Evolutionary conservation across 2,329 filamentous ascomycete species (phyloP).

Genomic region (Biscogniauxia sp.): DNA sequence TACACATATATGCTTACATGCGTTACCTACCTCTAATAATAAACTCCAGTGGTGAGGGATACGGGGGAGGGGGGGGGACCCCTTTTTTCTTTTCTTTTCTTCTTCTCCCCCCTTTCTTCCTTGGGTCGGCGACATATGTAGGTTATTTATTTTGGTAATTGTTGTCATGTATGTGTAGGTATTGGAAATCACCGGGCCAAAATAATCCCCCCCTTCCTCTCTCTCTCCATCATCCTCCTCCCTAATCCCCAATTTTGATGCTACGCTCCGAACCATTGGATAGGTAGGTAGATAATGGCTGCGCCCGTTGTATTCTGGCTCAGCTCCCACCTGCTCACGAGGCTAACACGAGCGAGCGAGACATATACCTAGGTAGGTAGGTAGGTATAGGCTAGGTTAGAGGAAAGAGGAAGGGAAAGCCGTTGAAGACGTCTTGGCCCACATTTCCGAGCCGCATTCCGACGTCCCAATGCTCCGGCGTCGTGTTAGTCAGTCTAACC

Average conservation of each 20-base stretch:
- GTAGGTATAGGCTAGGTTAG: too few relatives aligned
- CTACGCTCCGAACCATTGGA: too few relatives aligned
- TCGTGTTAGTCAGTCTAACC: background rate
- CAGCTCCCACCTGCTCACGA: background rate
- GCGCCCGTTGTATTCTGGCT: background rate
- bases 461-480: background rate
- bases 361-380: too few relatives aligned
- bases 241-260: too few relatives aligned
- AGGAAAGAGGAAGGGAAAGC: background rate
- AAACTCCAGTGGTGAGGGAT: background rate
- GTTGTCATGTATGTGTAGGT: background rate
- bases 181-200: background rate
- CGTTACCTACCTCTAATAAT: background rate
- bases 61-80: background rate
- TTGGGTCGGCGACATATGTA: background rate
- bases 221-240: too few relatives aligned
- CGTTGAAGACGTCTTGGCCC: background rate
- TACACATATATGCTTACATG: background rate
- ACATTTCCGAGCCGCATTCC: conserved; percentile 2
- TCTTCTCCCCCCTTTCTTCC: background rate
- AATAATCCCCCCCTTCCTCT: background rate
- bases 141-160: background rate
- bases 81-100: background rate
- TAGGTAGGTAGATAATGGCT: too few relatives aligned
- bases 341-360: background rate